A percentile compares a stretch with the other conserved stretches of the same genome.
These are phyloP conservation scores for Botrytis pseudocinerea DNA, from an alignment of 2,329 filamentous ascomycete genomes.

Conservation along the genomic window DNA sequence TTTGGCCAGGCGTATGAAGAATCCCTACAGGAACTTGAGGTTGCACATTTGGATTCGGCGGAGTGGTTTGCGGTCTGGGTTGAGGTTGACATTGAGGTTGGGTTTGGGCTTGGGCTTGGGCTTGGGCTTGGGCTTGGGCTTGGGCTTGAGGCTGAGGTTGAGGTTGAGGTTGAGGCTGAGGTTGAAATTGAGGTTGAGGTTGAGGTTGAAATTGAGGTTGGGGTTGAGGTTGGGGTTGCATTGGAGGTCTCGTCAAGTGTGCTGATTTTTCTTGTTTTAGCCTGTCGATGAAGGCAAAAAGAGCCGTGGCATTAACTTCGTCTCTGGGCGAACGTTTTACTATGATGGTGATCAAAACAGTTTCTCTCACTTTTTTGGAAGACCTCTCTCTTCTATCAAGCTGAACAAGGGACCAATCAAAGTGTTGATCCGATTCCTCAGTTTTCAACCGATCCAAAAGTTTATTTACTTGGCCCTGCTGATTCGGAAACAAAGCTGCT, in stretches of 20 bases:
- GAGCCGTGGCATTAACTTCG: conserved; percentile 28
- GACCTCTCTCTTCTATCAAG: conserved; percentile 30
- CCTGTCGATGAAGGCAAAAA: conserved; percentile 32
- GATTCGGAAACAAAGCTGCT: conserved; percentile 31
- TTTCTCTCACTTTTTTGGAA: conserved; percentile 31
- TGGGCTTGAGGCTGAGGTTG: neutral
- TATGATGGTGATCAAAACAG: conserved; percentile 36
- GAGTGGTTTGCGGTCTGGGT: conserved; percentile 1
- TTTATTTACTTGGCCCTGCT: conserved; percentile 37
- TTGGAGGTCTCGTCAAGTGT: conserved; percentile 25
- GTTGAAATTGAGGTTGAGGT: conserved; percentile 5
- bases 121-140: too few relatives aligned
- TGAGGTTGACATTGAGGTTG: neutral
- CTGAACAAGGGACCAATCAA: conserved; percentile 39
- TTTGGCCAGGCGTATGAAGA: neutral
- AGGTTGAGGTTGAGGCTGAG: conserved; percentile 3
- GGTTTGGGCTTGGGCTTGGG: too few relatives aligned
- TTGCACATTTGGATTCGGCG: conserved; percentile 10
- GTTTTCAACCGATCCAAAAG: conserved; percentile 36
- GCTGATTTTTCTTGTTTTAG: conserved; percentile 25
- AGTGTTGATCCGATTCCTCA: conserved; percentile 32
- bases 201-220: conserved; percentile 21
- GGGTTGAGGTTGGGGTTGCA: neutral
- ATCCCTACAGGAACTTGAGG: neutral
- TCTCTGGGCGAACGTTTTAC: conserved; percentile 32